A percentile compares a stretch with the other conserved stretches of the same genome.
These are phyloP conservation scores for Crassisporium funariophilum DNA, from an alignment of 768 basidiomycete genomes.

Conservation along the genomic window DNA sequence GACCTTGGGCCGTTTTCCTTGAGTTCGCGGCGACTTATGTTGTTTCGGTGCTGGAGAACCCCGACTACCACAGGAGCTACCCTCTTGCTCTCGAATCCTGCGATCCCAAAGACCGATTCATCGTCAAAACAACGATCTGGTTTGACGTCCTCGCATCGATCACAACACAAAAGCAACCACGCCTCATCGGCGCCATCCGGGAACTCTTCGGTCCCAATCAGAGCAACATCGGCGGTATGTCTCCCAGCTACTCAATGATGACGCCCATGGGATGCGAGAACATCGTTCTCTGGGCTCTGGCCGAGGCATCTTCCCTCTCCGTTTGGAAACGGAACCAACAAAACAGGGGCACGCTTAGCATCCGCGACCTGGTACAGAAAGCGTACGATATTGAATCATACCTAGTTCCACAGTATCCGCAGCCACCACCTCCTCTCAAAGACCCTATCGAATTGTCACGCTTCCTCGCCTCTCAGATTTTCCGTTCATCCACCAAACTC, in stretches of 20 bases:
- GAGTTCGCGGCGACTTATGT: conserved; percentile 61
- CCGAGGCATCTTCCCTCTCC: conserved; percentile 68
- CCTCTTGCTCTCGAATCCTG: conserved; percentile 47
- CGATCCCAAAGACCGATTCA: conserved; percentile 59
- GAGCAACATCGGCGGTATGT: conserved; percentile 42
- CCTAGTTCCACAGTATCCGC: conserved; percentile 26
- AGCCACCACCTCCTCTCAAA: conserved; percentile 20
- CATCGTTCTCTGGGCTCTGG: conserved; percentile 74
- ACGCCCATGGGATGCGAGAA: conserved; percentile 86
- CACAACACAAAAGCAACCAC: conserved; percentile 62
- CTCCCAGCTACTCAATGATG: conserved; percentile 69
- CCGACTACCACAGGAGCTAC: conserved; percentile 38
- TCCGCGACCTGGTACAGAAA: conserved; percentile 58
- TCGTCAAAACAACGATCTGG: conserved; percentile 85
- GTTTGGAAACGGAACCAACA: conserved; percentile 59
- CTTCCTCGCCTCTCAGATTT: conserved; percentile 56
- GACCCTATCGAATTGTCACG: conserved; percentile 38
- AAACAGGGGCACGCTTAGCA: conserved; percentile 49
- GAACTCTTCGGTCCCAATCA: conserved; percentile 53
- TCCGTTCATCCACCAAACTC: conserved; percentile 72
- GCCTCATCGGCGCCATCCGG: conserved; percentile 57
- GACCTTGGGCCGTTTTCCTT: conserved; percentile 71
- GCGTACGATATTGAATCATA: conserved; percentile 53
- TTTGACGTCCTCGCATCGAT: conserved; percentile 82
- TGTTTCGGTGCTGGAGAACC: conserved; percentile 43